Evolutionary conservation across 371 early-diverging fungal genomes (phyloP).

Genomic region (Umbelopsis sp.): DNA sequence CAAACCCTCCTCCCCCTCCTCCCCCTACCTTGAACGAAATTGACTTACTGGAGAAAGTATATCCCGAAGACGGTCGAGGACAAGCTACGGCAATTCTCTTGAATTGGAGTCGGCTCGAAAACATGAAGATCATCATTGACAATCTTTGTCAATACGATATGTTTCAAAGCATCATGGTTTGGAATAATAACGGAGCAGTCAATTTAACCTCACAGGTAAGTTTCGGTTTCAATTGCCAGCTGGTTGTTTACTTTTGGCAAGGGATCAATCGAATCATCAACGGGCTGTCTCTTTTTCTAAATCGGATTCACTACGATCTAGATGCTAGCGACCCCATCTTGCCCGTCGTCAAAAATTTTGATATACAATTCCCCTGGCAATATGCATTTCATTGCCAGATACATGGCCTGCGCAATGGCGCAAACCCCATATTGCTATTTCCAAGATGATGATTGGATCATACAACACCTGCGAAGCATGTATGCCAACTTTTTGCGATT

Average conservation of each 20-base stretch:
- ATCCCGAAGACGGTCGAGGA: slow-evolving; percentile 58
- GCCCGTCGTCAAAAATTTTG: slow-evolving; percentile 42
- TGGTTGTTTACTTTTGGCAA: too few species aligned
- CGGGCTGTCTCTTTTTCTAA: too few species aligned
- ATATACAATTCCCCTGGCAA: slow-evolving; percentile 56
- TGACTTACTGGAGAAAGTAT: slow-evolving; percentile 53
- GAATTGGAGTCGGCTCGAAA: slow-evolving; percentile 40
- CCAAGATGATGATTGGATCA: slow-evolving; percentile 53
- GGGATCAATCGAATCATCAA: too few species aligned
- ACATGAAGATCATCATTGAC: slow-evolving; percentile 48
- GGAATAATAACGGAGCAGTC: slow-evolving; percentile 61
- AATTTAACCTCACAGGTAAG: slow-evolving; percentile 53
- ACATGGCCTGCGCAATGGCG: slow-evolving; percentile 61
- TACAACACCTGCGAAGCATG: slow-evolving; percentile 51
- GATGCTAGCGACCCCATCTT: slow-evolving; percentile 37
- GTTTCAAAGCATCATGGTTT: slow-evolving; percentile 60
- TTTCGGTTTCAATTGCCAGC: background rate
- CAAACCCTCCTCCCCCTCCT: slow-evolving; percentile 25
- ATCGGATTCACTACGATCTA: background rate
- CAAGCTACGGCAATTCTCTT: slow-evolving; percentile 59
- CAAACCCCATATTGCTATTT: slow-evolving; percentile 70
- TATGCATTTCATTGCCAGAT: slow-evolving; percentile 58
- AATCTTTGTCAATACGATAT: slow-evolving; percentile 63
- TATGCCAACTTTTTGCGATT: slow-evolving; percentile 66
- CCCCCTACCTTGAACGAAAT: slow-evolving; percentile 34